Evolutionary conservation across 352 stramenopile species (phyloP), one percentile per base, ranked within the genome.

Genomic region (Globisporangium apiculatum): DNA sequence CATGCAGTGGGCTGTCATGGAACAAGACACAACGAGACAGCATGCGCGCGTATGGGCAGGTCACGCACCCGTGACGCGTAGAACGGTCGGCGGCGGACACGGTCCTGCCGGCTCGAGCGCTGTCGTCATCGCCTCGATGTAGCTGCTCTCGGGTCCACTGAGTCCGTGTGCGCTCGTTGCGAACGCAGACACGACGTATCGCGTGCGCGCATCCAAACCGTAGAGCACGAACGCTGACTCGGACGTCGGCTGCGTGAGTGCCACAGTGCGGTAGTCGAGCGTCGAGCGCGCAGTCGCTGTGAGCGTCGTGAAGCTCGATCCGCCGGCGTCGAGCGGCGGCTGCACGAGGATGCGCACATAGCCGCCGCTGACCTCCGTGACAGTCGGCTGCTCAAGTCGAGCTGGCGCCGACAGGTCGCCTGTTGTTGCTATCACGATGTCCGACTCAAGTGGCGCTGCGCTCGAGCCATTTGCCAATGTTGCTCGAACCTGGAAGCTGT

Each of bases 401-500:
- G 51, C 50, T 36, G 58, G 58, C 8, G 8, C 18, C 0, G 58
- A 58, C 10, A 46, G 58, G 10, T 38, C 54, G 17, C 10, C 4
- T 10, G 58, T 63, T n/a, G 36, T 40, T 31, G 38, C 58, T 2
- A 15, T 53, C 51, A 54, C 45, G 11, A 50, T 37, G 10, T 38
- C 46, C 3, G 58, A 58, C 52, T 58, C 51, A 24, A 63, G 58
- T 15, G 38, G 9, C 7, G 38, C 24, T 11, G 58, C 45, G 24
- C 1, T 58, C 38, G 58, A 58, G 8, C 38, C 18, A 0, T 17
- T 10, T 10, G 40, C 43, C 42, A 58, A 37, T 4, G 2, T 12
- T 3, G 58, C 58, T 18, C 43, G 51, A 10, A 53, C 45, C 38
- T 63, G 58, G n/a, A 63, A 58, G 10, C n/a, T 47, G 49, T 63